Conservation (phyloP, 176 grass and related monocot genomes). For the Metroxylon sagu region DNA sequence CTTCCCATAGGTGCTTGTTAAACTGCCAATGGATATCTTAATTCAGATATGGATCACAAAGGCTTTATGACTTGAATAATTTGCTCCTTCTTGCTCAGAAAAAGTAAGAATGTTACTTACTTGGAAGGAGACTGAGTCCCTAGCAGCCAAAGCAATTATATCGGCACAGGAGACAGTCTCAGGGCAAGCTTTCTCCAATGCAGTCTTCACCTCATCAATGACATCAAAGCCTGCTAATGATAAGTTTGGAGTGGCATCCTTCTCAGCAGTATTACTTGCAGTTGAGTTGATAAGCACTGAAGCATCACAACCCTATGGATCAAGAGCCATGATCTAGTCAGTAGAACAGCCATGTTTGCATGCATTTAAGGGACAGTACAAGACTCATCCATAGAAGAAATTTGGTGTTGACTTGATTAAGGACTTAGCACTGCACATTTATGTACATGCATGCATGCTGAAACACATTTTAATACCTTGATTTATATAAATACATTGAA, state of each 20-base stretch:
- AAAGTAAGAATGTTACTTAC: neutral
- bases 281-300: slow-evolving; percentile 46
- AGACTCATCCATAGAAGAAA: too few species aligned
- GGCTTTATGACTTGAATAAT: neutral
- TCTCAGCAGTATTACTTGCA: slow-evolving; percentile 28
- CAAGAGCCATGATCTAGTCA: too few species aligned
- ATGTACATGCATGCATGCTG: too few species aligned
- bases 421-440: too few species aligned
- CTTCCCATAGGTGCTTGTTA: slow-evolving; percentile 34
- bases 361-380: too few species aligned
- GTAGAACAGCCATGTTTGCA: too few species aligned
- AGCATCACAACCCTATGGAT: slow-evolving; percentile 43
- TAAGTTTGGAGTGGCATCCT: slow-evolving; percentile 32
- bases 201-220: slow-evolving; percentile 32
- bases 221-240: slow-evolving; percentile 34
- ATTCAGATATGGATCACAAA: neutral
- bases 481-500: too few species aligned
- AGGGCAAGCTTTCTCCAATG: slow-evolving; percentile 19
- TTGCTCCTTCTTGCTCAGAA: too few species aligned
- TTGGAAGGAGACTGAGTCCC: slow-evolving; percentile 29
- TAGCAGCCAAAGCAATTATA: slow-evolving; percentile 31
- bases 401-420: too few species aligned
- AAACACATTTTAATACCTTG: too few species aligned
- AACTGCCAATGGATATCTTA: slow-evolving; percentile 20
- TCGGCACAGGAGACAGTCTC: slow-evolving; percentile 32